Percentiles rank a stretch among this genome's conserved stretches.
Conservation (phyloP, 225 moss, liverwort and hornwort species). For the Marchantia paleacea region DNA sequence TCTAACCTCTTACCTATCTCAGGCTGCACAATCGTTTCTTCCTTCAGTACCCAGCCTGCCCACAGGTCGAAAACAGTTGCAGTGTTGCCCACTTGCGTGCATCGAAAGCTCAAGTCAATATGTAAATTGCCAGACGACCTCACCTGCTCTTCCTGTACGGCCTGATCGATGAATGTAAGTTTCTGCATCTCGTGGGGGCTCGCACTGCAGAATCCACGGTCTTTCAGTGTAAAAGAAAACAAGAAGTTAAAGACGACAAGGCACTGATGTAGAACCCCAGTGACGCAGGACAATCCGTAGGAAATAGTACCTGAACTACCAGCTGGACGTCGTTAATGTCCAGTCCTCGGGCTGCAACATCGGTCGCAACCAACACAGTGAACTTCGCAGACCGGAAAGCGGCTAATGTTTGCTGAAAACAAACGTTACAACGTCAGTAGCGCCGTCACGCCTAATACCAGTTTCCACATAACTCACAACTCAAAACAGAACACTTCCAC, state of each 20-base stretch:
- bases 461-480: not conserved
- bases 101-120: not conserved
- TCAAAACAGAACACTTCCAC: not conserved
- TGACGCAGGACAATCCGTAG: not conserved
- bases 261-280: not conserved
- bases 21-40: not conserved
- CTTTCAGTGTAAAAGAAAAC: not conserved
- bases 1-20: not conserved
- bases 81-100: too few relatives aligned
- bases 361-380: slow-evolving; percentile 76
- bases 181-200: slow-evolving; percentile 72
- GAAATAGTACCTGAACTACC: slow-evolving; percentile 42
- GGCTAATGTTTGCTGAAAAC: slow-evolving; percentile 56
- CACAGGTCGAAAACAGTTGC: too few relatives aligned
- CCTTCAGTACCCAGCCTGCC: too few relatives aligned
- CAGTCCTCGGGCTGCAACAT: slow-evolving; percentile 89
- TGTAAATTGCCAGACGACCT: not conserved
- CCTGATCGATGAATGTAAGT: slow-evolving; percentile 98
- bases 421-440: not conserved
- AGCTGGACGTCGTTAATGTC: slow-evolving; percentile 90
- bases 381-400: slow-evolving; percentile 77
- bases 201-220: slow-evolving; percentile 40
- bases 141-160: slow-evolving; percentile 92
- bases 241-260: not conserved
- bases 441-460: not conserved